Percentiles rank a stretch among this genome's conserved stretches.
Evolutionary conservation across 2,329 filamentous ascomycete species (phyloP).

Genomic region (Fusarium mexicanum): DNA sequence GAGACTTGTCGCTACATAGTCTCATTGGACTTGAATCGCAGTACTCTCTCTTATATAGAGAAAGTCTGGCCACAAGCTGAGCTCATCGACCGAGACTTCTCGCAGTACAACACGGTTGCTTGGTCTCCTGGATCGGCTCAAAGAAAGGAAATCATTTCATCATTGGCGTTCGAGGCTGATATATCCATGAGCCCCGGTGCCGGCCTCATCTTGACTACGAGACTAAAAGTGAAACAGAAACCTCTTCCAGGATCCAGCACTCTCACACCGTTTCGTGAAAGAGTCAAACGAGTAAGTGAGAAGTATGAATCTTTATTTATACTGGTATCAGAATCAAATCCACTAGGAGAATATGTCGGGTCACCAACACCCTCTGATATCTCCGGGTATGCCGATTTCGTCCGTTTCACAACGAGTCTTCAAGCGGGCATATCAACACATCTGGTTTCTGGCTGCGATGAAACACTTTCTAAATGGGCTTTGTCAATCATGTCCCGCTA

Average conservation of each 20-base stretch:
- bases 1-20: constrained; percentile 56
- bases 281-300: constrained; percentile 60
- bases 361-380: constrained; percentile 54
- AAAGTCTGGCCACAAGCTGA: constrained; percentile 58
- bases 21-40: constrained; percentile 58
- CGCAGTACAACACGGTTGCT: constrained; percentile 47
- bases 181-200: constrained; percentile 74
- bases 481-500: constrained; percentile 61
- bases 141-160: constrained; percentile 45
- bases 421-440: constrained; percentile 51
- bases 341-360: constrained; percentile 53
- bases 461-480: constrained; percentile 65
- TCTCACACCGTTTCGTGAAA: constrained; percentile 61
- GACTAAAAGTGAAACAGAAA: constrained; percentile 77
- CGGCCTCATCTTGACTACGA: constrained; percentile 75
- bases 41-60: constrained; percentile 61
- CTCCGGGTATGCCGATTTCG: constrained; percentile 59
- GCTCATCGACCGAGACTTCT: constrained; percentile 70
- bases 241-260: constrained; percentile 64
- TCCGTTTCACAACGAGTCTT: constrained; percentile 58
- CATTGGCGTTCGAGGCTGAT: constrained; percentile 71
- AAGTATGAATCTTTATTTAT: constrained; percentile 76
- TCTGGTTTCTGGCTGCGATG: constrained; percentile 61
- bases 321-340: constrained; percentile 68
- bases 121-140: constrained; percentile 46